Percentiles rank a stretch among this genome's conserved stretches.
These are phyloP conservation scores for Penicillium sp. DNA, from an alignment of 2,329 filamentous ascomycete genomes.

Conservation along the genomic window DNA sequence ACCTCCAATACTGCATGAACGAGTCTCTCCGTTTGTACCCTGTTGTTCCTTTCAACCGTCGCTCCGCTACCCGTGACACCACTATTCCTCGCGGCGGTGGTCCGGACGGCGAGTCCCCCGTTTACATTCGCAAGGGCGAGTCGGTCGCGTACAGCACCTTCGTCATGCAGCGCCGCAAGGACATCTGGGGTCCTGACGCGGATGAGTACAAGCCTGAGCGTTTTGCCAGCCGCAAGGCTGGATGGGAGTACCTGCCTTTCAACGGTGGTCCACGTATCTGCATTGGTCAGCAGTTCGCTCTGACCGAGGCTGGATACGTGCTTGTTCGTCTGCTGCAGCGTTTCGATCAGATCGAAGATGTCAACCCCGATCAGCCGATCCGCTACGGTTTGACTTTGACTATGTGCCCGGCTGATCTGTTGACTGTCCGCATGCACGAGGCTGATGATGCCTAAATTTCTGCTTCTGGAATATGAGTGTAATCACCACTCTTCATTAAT, in stretches of 20 bases:
- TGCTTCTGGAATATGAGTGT: background rate
- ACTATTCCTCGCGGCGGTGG: constrained; percentile 58
- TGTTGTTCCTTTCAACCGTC: constrained; percentile 48
- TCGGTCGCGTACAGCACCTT: constrained; percentile 66
- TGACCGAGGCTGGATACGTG: constrained; percentile 68
- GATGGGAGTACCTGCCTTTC: constrained; percentile 73
- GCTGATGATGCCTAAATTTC: constrained; percentile 17
- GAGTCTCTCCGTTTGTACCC: constrained; percentile 48
- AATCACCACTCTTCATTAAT: background rate
- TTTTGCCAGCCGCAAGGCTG: constrained; percentile 64
- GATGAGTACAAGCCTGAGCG: constrained; percentile 64
- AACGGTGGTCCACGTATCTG: constrained; percentile 73
- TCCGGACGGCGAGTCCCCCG: constrained; percentile 56
- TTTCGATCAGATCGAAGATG: constrained; percentile 61
- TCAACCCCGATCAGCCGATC: constrained; percentile 18
- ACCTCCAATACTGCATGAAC: constrained; percentile 39
- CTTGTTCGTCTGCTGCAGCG: constrained; percentile 70
- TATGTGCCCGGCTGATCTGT: constrained; percentile 26
- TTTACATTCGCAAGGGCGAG: constrained; percentile 67
- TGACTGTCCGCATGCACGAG: constrained; percentile 34
- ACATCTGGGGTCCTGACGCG: constrained; percentile 50
- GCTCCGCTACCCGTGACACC: constrained; percentile 42
- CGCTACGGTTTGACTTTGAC: constrained; percentile 28
- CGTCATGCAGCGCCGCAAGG: constrained; percentile 68
- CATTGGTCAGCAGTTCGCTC: constrained; percentile 77